Evolutionary conservation across 192 early-diverging fungal species (phyloP).

Genomic region (Backusella macrospora): DNA sequence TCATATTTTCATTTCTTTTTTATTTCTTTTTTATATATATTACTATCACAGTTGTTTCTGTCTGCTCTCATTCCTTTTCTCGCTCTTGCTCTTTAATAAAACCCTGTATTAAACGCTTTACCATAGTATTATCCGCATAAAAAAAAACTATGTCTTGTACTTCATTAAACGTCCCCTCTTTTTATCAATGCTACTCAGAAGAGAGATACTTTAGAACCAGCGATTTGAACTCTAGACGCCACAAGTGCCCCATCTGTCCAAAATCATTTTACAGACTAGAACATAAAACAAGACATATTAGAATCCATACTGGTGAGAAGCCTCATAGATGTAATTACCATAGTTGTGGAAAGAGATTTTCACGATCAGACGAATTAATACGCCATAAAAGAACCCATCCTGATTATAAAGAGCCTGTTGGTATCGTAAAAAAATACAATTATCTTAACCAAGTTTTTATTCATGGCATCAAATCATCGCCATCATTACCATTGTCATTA

Average conservation of each 20-base stretch:
- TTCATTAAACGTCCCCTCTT: background rate
- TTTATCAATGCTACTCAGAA: background rate
- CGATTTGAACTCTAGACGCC: conserved; percentile 51
- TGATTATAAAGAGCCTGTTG: background rate
- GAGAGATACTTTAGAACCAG: conserved; percentile 6
- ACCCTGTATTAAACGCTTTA: too few species aligned
- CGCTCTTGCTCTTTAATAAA: background rate
- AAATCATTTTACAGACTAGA: conserved; percentile 78
- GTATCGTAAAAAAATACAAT: background rate
- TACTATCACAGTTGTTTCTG: too few species aligned
- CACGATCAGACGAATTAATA: conserved; percentile 77
- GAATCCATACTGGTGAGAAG: conserved; percentile 87
- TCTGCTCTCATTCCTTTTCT: background rate
- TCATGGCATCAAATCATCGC: background rate
- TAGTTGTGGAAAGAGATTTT: conserved; percentile 81
- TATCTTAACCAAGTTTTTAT: background rate
- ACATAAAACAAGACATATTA: conserved; percentile 79
- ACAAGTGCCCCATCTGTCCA: conserved; percentile 73
- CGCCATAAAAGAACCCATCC: conserved; percentile 65
- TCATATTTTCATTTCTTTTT: background rate
- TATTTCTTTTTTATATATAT: background rate
- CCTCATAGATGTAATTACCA: conserved; percentile 77
- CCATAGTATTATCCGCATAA: too few species aligned
- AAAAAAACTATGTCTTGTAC: background rate
- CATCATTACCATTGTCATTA: background rate